Percentiles rank a stretch among this genome's conserved stretches.
Evolutionary conservation across 495 filamentous ascomycete species (phyloP).

Genomic region (Penicillium nucicola): DNA sequence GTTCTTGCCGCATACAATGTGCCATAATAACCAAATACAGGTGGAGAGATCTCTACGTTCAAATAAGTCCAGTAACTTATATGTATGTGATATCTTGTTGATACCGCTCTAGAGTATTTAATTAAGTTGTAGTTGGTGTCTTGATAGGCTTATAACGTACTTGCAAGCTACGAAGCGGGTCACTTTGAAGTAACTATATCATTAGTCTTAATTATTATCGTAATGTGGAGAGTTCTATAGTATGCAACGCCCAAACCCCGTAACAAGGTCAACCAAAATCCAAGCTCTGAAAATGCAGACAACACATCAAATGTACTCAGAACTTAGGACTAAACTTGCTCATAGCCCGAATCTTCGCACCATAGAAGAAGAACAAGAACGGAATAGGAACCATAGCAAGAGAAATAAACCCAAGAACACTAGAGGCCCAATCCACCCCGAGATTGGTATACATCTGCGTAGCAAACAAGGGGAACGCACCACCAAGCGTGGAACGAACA

Average conservation of each 20-base stretch:
- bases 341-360: slow-evolving; percentile 56
- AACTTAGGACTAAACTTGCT: slow-evolving; percentile 47
- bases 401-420: slow-evolving; percentile 62
- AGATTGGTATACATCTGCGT: slow-evolving; percentile 58
- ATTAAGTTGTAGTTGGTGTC: no score
- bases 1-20: slow-evolving; percentile 24
- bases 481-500: slow-evolving; percentile 58
- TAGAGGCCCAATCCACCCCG: slow-evolving; percentile 63
- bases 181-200: no score
- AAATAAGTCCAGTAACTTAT: slow-evolving; percentile 8
- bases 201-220: no score
- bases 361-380: slow-evolving; percentile 67
- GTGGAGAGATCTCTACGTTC: slow-evolving; percentile 18
- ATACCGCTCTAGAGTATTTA: no score
- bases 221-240: no score
- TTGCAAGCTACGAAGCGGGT: no score
- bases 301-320: no score
- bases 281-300: neutral
- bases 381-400: slow-evolving; percentile 66
- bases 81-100: neutral
- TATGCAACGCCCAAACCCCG: neutral
- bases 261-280: neutral
- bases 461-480: slow-evolving; percentile 65
- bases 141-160: no score
- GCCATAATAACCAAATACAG: slow-evolving; percentile 28